These are phyloP conservation scores for Ganoderma lucidum DNA, from an alignment of 1,284 basidiomycete genomes.

Conservation along the genomic window DNA sequence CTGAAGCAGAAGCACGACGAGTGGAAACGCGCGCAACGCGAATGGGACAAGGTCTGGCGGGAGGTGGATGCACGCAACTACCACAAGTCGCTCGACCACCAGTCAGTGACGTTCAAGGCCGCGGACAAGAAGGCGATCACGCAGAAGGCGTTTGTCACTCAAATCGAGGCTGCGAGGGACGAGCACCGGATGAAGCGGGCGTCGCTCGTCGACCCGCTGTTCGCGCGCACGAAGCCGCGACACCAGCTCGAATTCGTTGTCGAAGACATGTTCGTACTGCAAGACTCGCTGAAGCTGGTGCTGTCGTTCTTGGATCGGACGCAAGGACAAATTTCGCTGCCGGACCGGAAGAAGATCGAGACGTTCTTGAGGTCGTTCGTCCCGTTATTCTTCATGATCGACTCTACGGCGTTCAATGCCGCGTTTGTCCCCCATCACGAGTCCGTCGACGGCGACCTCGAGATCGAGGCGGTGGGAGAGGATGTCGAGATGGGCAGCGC, in stretches of 20 bases:
- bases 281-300: constrained; percentile 89
- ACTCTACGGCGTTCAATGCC: constrained; percentile 74
- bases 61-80: constrained; percentile 97
- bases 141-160: constrained; percentile 84
- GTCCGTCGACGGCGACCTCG: constrained; percentile 58
- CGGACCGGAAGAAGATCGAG: constrained; percentile 87
- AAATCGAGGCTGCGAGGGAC: constrained; percentile 89
- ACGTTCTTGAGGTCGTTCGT: constrained; percentile 83
- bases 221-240: constrained; percentile 71
- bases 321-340: constrained; percentile 73
- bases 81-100: constrained; percentile 93
- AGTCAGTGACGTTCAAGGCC: constrained; percentile 91
- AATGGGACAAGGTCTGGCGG: constrained; percentile 99
- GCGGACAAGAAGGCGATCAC: constrained; percentile 93
- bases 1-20: constrained; percentile 98
- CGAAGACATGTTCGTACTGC: constrained; percentile 80
- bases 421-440: constrained; percentile 61
- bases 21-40: constrained; percentile 98
- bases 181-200: constrained; percentile 87
- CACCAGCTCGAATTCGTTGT: constrained; percentile 87
- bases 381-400: constrained; percentile 77
- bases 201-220: constrained; percentile 79
- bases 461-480: constrained; percentile 52
- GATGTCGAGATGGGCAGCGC: constrained; percentile 57
- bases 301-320: constrained; percentile 94